Evolutionary conservation across 805 yeast genomes (phyloP), one percentile per base, ranked within the genome.

Genomic region (Starmerella scarabaei): DNA sequence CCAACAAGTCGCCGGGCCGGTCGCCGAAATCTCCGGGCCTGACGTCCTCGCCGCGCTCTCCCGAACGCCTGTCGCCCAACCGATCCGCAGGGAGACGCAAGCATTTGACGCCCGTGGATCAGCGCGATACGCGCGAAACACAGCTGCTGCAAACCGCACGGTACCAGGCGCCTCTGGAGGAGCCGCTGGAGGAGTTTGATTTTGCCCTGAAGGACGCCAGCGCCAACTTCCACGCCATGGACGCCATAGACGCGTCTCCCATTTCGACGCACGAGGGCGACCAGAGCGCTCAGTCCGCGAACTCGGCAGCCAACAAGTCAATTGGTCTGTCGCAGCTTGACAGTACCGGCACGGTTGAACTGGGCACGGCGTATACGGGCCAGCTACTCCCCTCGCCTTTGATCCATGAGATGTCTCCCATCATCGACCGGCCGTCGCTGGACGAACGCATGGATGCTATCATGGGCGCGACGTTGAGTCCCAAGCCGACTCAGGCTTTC

Each of bases 381-480:
- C 34, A 21, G 21, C 20, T 21, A 19, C 31, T 44, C 4, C 47
- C 46, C 1, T 35, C 45, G 19, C 48, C 48, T 1, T 12, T 44
- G 4, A 14, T 30, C 33, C 17, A 26, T 3, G 40, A 29, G 3
- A 19, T n/a, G 21, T 30, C 43, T 8, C 49, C 49, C 1, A 31
- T 45, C 15, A 34, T 46, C 2, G 44, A 40, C 17, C 21, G 38
- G n/a, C 48, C 48, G 3, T 36, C 49, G 14, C 38, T 45, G 35
- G 51, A 40, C n/a, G 40, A 43, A 7, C 46, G 54, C 12, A 41
- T 49, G 26, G 44, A 40, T n/a, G 48, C 51, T 14, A 39, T 50
- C n/a, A 23, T 49, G 41, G 5, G 14, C 12, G 20, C 8, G 9
- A 12, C 17, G 15, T 15, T n/a, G n/a, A 8, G 15, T 8, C 31